Base-by-base conservation (phyloP, 495 filamentous ascomycete genomes). In the Tuber magnatum region DNA sequence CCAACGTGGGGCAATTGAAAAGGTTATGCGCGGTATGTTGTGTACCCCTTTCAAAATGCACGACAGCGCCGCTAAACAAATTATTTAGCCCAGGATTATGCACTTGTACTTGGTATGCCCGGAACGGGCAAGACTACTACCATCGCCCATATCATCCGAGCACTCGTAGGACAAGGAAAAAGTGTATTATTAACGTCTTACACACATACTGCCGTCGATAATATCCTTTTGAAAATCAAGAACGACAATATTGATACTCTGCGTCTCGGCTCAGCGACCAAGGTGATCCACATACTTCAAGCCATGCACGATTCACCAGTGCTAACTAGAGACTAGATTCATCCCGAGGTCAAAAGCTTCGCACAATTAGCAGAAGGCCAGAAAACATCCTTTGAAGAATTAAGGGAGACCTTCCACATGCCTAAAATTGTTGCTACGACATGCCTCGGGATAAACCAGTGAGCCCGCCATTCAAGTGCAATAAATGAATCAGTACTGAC, bases 111-210 rank as follows among this genome's bases (percentile, higher is more conserved):
- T 8, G 95, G 95, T 24, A 98, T 99, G 95, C 95, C 95, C 1
- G 95, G 95, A 16, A 99, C 95, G 16, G 95, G 95, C 71, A 99
- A 99, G 82, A 99, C 95, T 8, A 97, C 95, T 0, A 99, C 95
- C 2, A 97, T 98, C 80, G 92, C 94, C 10, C 94, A 98, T 83
- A 97, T 99, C 77, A 97, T 99, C 83, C 91, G 93, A 32, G 92
- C 94, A 18, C 87, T 99, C 46, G 91, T 97, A 24, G 87, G 90
- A 3, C 92, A 97, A 82, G 92, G 93, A 24, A 99, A 97, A 84
- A 94, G 91, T 70, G 93, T 99, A 44, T 86, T 99, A 16, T 85
- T 99, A 71, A 95, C 95, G 16, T 97, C 94, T 0, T 98, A 97
- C 84, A 98, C 94, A 0, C 95, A 99, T 81, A 95, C 94, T 40